phyloP scores from a whole-genome alignment of 2,329 filamentous ascomycete genomes.

The Penicillium brasilianum region DNA sequence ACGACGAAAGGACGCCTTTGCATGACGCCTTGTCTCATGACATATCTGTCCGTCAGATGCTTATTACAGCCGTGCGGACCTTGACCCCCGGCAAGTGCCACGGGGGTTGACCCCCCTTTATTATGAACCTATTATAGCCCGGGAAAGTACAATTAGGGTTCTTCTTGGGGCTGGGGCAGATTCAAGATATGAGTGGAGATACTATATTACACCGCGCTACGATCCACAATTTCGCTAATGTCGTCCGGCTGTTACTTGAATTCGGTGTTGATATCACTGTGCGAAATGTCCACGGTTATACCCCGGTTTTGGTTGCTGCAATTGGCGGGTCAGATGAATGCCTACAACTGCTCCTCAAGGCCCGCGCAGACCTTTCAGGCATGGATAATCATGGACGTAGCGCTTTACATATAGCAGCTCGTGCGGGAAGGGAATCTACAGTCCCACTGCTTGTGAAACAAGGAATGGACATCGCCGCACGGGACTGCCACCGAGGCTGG shows the following conservation, averaged over 20 bases:
- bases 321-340: slow-evolving; percentile 29
- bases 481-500: too few relatives aligned
- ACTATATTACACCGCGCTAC: background rate
- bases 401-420: too few relatives aligned
- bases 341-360: slow-evolving; percentile 58
- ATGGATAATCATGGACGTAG: too few relatives aligned
- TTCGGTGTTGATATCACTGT: background rate
- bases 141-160: background rate
- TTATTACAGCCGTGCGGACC: too few relatives aligned
- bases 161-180: background rate
- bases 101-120: background rate
- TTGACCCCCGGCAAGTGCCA: background rate
- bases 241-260: background rate
- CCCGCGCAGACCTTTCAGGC: slow-evolving; percentile 55
- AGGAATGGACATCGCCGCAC: too few relatives aligned
- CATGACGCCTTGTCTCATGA: too few relatives aligned
- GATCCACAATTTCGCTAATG: background rate
- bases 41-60: too few relatives aligned
- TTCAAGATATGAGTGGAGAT: too few relatives aligned
- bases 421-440: too few relatives aligned
- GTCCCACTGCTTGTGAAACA: too few relatives aligned
- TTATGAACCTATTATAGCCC: background rate
- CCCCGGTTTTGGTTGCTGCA: background rate
- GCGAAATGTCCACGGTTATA: background rate
- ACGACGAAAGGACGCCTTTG: background rate